Percentiles rank a stretch among this genome's conserved stretches.
Evolutionary conservation across 768 basidiomycete species (phyloP).

Genomic region (Pulveroboletus sp.): DNA sequence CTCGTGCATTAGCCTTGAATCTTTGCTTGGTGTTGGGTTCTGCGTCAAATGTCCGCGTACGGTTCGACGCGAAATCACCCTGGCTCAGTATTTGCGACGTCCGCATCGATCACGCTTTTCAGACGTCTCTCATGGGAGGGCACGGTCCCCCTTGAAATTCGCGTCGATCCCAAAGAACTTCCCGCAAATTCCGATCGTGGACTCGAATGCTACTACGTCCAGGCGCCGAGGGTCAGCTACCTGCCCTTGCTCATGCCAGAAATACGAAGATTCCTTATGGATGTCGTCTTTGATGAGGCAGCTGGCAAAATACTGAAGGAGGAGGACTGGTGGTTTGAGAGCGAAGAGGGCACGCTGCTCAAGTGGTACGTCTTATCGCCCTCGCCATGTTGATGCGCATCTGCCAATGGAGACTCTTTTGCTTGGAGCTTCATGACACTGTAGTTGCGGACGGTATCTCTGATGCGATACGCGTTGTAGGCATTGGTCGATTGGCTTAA

Average conservation of each 20-base stretch:
- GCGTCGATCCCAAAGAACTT: conserved; percentile 83
- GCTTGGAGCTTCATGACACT: no score
- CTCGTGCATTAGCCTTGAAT: not conserved
- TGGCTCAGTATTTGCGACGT: conserved; percentile 44
- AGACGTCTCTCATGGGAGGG: conserved; percentile 89
- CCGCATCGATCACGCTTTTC: conserved; percentile 75
- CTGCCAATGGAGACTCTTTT: not conserved
- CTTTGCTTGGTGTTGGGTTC: not conserved
- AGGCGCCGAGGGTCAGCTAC: conserved; percentile 90
- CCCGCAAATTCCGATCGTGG: conserved; percentile 87
- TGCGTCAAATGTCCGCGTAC: conserved; percentile 44
- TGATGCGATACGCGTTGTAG: conserved; percentile 39
- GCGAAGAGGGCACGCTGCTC: conserved; percentile 71
- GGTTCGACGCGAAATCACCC: conserved; percentile 47
- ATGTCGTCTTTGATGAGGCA: conserved; percentile 87
- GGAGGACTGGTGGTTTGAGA: conserved; percentile 98
- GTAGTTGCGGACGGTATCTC: not conserved
- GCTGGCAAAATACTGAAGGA: conserved; percentile 73
- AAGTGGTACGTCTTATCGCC: conserved; percentile 65
- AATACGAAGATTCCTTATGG: conserved; percentile 81
- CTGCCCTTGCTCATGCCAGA: conserved; percentile 88
- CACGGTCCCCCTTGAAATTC: conserved; percentile 83
- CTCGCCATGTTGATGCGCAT: not conserved
- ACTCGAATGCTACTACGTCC: conserved; percentile 84
- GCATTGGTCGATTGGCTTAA: conserved; percentile 97